Evolutionary conservation across 306 rosid species (phyloP).

Genomic region (Glycyrrhiza uralensis): DNA sequence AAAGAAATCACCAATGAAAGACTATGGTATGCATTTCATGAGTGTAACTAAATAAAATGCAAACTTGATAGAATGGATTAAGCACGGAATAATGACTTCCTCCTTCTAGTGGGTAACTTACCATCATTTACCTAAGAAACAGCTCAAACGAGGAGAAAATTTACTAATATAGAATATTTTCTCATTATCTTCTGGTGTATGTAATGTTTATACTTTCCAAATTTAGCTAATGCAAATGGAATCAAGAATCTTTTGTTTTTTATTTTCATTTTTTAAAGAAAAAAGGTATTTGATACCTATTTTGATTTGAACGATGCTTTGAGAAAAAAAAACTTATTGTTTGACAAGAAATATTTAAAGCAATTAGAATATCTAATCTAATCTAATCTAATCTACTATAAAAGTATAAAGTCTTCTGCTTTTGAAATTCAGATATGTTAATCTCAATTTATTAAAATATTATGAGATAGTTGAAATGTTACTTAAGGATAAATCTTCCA

Average conservation of each 20-base stretch:
- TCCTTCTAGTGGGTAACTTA: not conserved
- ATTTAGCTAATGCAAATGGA: not conserved
- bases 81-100: too few species aligned
- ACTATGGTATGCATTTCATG: slow-evolving; percentile 26
- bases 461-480: not conserved
- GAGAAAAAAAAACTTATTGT: not conserved
- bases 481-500: not conserved
- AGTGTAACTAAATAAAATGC: not conserved
- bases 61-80: not conserved
- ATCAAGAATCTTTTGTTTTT: not conserved
- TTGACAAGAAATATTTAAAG: slow-evolving; percentile 21
- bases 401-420: not conserved
- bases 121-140: too few species aligned
- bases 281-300: not conserved
- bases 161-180: too few species aligned
- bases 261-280: too few species aligned
- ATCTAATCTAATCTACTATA: not conserved
- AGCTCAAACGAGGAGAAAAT: too few species aligned
- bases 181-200: not conserved
- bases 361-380: not conserved
- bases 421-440: not conserved
- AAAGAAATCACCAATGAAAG: too few species aligned
- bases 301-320: slow-evolving; percentile 4
- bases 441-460: not conserved
- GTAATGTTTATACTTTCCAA: not conserved